Percentiles rank a stretch among this genome's conserved stretches.
Evolutionary conservation across 805 yeast genomes (phyloP).

Genomic region (Zygosaccharomyces gambellarensis): DNA sequence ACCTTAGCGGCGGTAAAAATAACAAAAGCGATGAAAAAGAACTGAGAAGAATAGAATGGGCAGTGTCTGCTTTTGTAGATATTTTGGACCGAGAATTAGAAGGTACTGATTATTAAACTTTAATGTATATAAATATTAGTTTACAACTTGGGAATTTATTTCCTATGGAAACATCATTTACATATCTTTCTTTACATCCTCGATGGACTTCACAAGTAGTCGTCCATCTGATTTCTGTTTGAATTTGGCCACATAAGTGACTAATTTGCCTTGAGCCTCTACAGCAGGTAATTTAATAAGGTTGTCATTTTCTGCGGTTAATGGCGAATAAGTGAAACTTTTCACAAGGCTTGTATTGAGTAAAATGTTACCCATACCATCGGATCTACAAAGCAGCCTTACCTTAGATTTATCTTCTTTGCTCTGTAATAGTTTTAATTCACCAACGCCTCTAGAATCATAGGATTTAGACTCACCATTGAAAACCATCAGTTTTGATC

Average conservation of each 20-base stretch:
- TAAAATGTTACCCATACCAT: slow-evolving; percentile 76
- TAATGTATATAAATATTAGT: neutral
- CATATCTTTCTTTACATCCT: slow-evolving; percentile 33
- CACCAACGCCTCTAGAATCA: slow-evolving; percentile 72
- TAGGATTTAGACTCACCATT: slow-evolving; percentile 51
- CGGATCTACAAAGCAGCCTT: slow-evolving; percentile 78
- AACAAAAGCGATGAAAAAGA: slow-evolving; percentile 28
- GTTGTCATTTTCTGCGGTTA: slow-evolving; percentile 54
- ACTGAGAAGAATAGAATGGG: slow-evolving; percentile 33
- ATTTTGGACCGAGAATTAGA: slow-evolving; percentile 18
- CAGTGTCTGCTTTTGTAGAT: slow-evolving; percentile 14
- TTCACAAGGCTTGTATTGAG: slow-evolving; percentile 60
- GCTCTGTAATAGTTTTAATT: slow-evolving; percentile 64
- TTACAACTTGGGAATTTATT: slow-evolving; percentile 3
- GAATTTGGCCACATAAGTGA: slow-evolving; percentile 67
- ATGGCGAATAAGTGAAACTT: slow-evolving; percentile 53
- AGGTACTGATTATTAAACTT: slow-evolving; percentile 8
- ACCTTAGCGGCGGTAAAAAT: slow-evolving; percentile 17
- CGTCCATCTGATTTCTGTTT: slow-evolving; percentile 44
- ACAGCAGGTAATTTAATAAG: slow-evolving; percentile 64
- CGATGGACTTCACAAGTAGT: slow-evolving; percentile 29
- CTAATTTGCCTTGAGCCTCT: slow-evolving; percentile 50
- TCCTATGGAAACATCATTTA: slow-evolving; percentile 11
- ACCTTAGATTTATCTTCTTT: slow-evolving; percentile 51
- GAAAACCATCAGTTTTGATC: slow-evolving; percentile 65